Percentiles rank a stretch among this genome's conserved stretches.
These are phyloP conservation scores for Nakaseomyces uthaithaninus DNA, from an alignment of 1,139 yeast genomes.

Conservation along the genomic window DNA sequence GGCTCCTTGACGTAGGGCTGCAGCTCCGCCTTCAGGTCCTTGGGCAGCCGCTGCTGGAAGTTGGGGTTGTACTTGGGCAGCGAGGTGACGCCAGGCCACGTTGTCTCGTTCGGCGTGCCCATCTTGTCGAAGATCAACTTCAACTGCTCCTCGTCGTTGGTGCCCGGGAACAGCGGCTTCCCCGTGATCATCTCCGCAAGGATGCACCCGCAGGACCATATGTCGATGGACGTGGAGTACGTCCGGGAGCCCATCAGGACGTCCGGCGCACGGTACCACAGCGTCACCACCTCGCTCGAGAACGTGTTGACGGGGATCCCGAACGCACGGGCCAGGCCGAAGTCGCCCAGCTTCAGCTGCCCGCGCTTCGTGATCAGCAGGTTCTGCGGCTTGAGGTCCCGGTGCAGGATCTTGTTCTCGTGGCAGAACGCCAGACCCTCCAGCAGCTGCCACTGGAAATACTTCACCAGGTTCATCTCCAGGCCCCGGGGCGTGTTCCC, in stretches of 20 bases:
- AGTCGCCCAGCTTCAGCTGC: slow-evolving; percentile 90
- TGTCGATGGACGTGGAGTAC: slow-evolving; percentile 91
- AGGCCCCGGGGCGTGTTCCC: slow-evolving; percentile 30
- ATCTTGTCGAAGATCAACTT: slow-evolving; percentile 78
- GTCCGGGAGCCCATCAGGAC: slow-evolving; percentile 91
- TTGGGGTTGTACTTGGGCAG: slow-evolving; percentile 79
- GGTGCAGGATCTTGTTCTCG: slow-evolving; percentile 86
- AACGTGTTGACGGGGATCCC: slow-evolving; percentile 98
- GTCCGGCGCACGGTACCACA: slow-evolving; percentile 99
- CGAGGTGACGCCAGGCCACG: slow-evolving; percentile 90
- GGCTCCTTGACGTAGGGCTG: slow-evolving; percentile 42
- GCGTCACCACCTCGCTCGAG: slow-evolving; percentile 92
- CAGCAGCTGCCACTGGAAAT: slow-evolving; percentile 85
- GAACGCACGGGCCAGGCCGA: slow-evolving; percentile 94
- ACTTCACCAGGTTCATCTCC: slow-evolving; percentile 70
- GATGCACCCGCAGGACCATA: slow-evolving; percentile 98
- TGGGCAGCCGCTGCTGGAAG: slow-evolving; percentile 85
- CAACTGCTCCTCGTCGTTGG: slow-evolving; percentile 91
- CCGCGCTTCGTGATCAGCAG: slow-evolving; percentile 81
- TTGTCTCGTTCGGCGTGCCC: slow-evolving; percentile 94
- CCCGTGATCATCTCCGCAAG: slow-evolving; percentile 98
- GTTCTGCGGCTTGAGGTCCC: slow-evolving; percentile 95
- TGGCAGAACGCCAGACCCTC: slow-evolving; percentile 93
- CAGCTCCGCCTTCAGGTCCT: slow-evolving; percentile 68
- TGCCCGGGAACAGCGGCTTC: slow-evolving; percentile 93